Percentiles rank a stretch among this genome's conserved stretches.
These are phyloP conservation scores for Pythium diclinum DNA, from an alignment of 352 stramenopile genomes.

Conservation along the genomic window DNA sequence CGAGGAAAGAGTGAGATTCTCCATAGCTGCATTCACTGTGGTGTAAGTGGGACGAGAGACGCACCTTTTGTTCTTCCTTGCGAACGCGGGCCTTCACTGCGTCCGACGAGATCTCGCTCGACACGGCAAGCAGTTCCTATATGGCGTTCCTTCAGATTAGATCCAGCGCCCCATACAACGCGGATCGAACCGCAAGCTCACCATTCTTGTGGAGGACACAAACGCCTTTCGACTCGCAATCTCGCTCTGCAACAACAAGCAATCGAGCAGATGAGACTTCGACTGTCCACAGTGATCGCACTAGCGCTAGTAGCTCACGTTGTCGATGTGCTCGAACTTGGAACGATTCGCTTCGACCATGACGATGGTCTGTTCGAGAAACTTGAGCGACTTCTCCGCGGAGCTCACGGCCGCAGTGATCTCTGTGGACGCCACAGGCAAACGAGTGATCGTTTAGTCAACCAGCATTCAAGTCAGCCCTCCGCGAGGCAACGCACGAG, in stretches of 20 bases:
- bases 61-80: slow-evolving; percentile 66
- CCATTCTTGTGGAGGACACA: slow-evolving; percentile 50
- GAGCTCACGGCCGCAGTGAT: slow-evolving; percentile 47
- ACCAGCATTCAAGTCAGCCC: too few relatives aligned
- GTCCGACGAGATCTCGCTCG: slow-evolving; percentile 55
- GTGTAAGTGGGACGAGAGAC: neutral
- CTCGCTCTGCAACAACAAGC: slow-evolving; percentile 34
- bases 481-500: slow-evolving; percentile 29
- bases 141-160: neutral
- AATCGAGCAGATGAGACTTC: neutral
- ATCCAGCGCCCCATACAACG: neutral
- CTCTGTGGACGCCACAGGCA: slow-evolving; percentile 32
- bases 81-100: slow-evolving; percentile 51
- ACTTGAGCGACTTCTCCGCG: slow-evolving; percentile 75
- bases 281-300: neutral
- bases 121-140: slow-evolving; percentile 67
- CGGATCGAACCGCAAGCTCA: slow-evolving; percentile 4
- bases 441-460: neutral
- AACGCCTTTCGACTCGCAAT: slow-evolving; percentile 69
- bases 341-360: slow-evolving; percentile 76
- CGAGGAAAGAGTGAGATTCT: neutral
- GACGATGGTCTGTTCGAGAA: slow-evolving; percentile 80
- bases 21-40: neutral
- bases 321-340: slow-evolving; percentile 83
- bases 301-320: slow-evolving; percentile 25